These are phyloP conservation scores for Hippophae tibetana DNA, from an alignment of 306 rosid species.

Conservation along the genomic window DNA sequence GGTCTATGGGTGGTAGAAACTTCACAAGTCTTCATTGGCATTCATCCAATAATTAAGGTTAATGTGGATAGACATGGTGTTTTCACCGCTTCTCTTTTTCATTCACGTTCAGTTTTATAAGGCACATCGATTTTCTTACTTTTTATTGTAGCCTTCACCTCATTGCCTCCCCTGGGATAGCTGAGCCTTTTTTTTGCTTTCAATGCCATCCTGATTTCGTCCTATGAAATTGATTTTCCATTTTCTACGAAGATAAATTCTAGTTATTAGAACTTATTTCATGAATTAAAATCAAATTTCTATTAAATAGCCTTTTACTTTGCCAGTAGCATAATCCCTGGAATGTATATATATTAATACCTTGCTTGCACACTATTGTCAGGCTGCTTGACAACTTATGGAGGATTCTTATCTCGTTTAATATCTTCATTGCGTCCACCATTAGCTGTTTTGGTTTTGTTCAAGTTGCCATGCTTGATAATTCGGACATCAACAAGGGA, in stretches of 20 bases:
- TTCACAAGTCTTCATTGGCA: no score
- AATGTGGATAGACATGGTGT: no score
- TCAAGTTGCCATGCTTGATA: conserved; percentile 27
- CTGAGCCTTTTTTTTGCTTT: conserved; percentile 61
- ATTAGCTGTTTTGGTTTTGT: background rate
- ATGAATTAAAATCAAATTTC: conserved; percentile 1
- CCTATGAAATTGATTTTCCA: conserved; percentile 63
- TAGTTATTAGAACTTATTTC: no score
- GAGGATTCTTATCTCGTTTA: conserved; percentile 10
- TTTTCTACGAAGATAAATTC: conserved; percentile 42
- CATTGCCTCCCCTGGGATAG: conserved; percentile 44
- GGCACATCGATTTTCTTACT: no score
- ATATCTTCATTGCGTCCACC: background rate
- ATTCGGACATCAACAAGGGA: conserved; percentile 45
- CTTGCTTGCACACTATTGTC: conserved; percentile 26
- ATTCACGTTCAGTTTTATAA: no score
- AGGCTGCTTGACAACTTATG: conserved; percentile 18
- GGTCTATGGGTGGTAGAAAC: no score
- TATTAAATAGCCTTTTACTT: background rate
- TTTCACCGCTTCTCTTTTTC: no score
- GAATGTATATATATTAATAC: conserved; percentile 25
- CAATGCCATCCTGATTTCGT: conserved; percentile 57
- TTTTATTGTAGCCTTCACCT: conserved; percentile 19
- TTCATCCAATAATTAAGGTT: no score
- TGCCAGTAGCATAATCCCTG: background rate